Base-by-base conservation (phyloP, 345 rosid species). In the Pistacia vera region DNA sequence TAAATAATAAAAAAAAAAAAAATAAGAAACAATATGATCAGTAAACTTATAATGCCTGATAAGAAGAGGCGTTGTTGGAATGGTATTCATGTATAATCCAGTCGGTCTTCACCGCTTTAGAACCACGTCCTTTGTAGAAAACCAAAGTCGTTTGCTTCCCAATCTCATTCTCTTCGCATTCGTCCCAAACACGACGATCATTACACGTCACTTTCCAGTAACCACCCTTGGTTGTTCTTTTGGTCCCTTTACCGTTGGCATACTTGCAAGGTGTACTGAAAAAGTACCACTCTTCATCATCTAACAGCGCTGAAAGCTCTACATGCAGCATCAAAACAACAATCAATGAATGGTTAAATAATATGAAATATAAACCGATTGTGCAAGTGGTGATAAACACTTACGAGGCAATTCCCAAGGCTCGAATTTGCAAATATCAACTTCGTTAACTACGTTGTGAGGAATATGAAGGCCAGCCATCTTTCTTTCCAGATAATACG, bases 71-170 rank as follows among this genome's bases (percentile, higher is more conserved):
- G 1, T 16, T 38, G 2, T 1, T 9, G 14, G 68, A 64, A 38
- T 66, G 70, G 35, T 18, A 66, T 46, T 66, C 70, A 20, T 66
- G 70, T 16, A 66, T 66, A 13, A 66, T 54, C 70, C 70, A 66
- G 33, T 13, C 22, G 35, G 81, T 81, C 38, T 38, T 41, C 18
- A 7, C 3, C 0, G 63, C 18, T 11, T 63, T 44, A 65, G 70
- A 41, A 44, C 16, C 76, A 56, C 10, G 56, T 22, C 81, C 77
- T 68, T 69, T 48, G 44, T 11, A 12, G 60, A 76, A 85, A 1
- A 88, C 89, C 71, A 88, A 38, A 8, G 75, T 84, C 78, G 72
- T 88, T 81, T 86, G 83, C 1, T 56, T 67, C 14, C 89, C 91
- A 20, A 86, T 84, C 72, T 5, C 44, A 64, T 10, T 14, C 22